Base-by-base conservation (phyloP, 1,284 basidiomycete genomes). In the Cryptococcus sp. region DNA sequence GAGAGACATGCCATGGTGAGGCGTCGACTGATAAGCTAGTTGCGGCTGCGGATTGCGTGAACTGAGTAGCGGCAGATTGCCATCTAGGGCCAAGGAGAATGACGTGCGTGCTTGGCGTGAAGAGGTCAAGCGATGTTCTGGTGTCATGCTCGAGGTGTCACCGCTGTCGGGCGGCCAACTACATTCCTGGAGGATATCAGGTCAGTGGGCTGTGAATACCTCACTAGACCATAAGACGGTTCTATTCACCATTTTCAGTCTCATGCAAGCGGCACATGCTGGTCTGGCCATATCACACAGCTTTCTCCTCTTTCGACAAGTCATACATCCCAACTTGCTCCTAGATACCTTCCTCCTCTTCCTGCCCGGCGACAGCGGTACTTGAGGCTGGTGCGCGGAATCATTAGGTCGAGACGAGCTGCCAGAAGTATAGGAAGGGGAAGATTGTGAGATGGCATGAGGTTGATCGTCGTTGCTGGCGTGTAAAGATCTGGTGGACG, bases 281-380 rank as follows among this genome's bases (percentile, higher is more conserved):
- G 69, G 66, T 35, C 59, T 65, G 15, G 19, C 51, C 63, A 66
- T 61, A 50, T 72, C 69, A 49, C 71, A 72, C n/a, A 65, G 44
- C 51, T 72, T 72, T 22, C 68, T 50, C 31, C 71, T 54, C 46
- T 62, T 64, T 27, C 67, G 47, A 45, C 69, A 71, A 20, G 69
- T 68, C 52, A 68, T 49, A 53, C 68, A 69, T 11, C 66, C 67
- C 6, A 47, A 40, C 50, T 59, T 58, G 19, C 60, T 60, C 22
- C 68, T 47, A 6, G 63, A 65, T 22, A 67, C 66, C 44, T 72
- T 70, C 8, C 70, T 52, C 20, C 68, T 35, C 50, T 70, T 70
- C 44, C 65, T 53, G 3, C 61, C 61, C 1, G 60, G 49, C 17
- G 56, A 57, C 3, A 61, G 22, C 13, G 54, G 39, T n/a, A n/a